Percentiles rank a stretch among this genome's conserved stretches.
These are phyloP conservation scores for Cenchrus americanus DNA, from an alignment of 176 grass and related monocot genomes.

Conservation along the genomic window DNA sequence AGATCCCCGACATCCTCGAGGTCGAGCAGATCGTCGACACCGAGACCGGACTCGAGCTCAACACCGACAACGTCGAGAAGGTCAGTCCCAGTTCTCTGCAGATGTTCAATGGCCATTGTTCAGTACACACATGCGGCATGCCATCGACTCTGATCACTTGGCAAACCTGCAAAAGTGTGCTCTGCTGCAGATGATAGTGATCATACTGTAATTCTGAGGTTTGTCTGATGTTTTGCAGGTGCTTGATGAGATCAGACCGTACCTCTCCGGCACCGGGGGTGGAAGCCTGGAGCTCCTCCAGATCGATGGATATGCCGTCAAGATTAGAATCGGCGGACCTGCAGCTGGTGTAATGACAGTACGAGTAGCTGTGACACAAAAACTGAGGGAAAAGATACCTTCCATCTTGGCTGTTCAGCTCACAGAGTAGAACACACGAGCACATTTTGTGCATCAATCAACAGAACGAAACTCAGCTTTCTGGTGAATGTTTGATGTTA, in stretches of 20 bases:
- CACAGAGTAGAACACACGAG: constrained; percentile 57
- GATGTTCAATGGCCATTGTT: not conserved
- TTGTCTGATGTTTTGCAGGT: constrained; percentile 53
- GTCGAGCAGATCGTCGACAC: constrained; percentile 92
- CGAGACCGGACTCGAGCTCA: constrained; percentile 95
- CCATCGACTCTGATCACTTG: not conserved
- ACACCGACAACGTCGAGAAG: constrained; percentile 81
- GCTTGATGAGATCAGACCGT: constrained; percentile 94
- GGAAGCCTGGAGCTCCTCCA: constrained; percentile 75
- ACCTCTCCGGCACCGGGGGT: constrained; percentile 88
- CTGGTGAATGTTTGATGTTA: not conserved
- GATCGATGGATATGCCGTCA: constrained; percentile 69
- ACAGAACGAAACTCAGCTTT: not conserved
- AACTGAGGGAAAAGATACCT: constrained; percentile 95
- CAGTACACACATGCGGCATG: not conserved
- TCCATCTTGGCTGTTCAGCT: constrained; percentile 90
- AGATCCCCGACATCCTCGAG: constrained; percentile 83
- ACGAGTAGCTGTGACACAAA: constrained; percentile 87
- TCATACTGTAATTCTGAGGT: constrained; percentile 8
- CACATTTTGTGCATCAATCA: constrained; percentile 3
- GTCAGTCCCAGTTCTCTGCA: constrained; percentile 21
- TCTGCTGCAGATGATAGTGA: not conserved
- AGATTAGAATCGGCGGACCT: constrained; percentile 74
- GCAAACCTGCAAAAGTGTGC: not conserved
- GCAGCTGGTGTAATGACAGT: constrained; percentile 97